These are phyloP conservation scores for Alternaria novae-zelandiae DNA, from an alignment of 2,329 filamentous ascomycete genomes.

Conservation along the genomic window DNA sequence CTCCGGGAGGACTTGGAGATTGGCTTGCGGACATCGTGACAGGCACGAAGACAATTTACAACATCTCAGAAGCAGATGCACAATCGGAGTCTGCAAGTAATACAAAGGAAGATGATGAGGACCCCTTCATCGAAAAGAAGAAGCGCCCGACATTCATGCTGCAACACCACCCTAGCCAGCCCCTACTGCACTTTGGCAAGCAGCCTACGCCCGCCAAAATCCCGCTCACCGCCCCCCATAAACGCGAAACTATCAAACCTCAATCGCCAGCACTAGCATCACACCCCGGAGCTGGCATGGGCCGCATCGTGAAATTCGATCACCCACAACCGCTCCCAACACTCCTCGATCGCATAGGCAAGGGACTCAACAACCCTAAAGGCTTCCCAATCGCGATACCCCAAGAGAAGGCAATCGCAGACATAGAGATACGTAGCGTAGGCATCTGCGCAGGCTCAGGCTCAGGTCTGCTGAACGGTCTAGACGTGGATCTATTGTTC, in stretches of 20 bases:
- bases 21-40: constrained; percentile 91
- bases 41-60: constrained; percentile 52
- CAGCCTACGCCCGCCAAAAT: constrained; percentile 15
- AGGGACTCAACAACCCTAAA: constrained; percentile 70
- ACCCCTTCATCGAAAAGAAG: constrained; percentile 45
- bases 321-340: constrained; percentile 59
- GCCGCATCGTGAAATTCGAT: constrained; percentile 64
- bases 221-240: constrained; percentile 49
- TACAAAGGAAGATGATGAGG: constrained; percentile 31
- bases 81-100: constrained; percentile 11
- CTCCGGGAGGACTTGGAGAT: constrained; percentile 83
- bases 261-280: constrained; percentile 49
- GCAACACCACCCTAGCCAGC: constrained; percentile 58
- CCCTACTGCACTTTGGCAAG: constrained; percentile 44
- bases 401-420: constrained; percentile 61
- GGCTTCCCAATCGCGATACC: constrained; percentile 69
- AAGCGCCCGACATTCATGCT: constrained; percentile 54
- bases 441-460: constrained; percentile 92
- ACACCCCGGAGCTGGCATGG: constrained; percentile 63
- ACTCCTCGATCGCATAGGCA: constrained; percentile 68
- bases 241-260: constrained; percentile 61
- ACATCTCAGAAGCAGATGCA: constrained; percentile 4
- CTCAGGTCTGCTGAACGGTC: constrained; percentile 72
- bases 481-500: constrained; percentile 79
- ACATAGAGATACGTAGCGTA: constrained; percentile 69